phyloP scores from a whole-genome alignment of 2,329 filamentous ascomycete species.

The Trichoderma guizhouense region DNA sequence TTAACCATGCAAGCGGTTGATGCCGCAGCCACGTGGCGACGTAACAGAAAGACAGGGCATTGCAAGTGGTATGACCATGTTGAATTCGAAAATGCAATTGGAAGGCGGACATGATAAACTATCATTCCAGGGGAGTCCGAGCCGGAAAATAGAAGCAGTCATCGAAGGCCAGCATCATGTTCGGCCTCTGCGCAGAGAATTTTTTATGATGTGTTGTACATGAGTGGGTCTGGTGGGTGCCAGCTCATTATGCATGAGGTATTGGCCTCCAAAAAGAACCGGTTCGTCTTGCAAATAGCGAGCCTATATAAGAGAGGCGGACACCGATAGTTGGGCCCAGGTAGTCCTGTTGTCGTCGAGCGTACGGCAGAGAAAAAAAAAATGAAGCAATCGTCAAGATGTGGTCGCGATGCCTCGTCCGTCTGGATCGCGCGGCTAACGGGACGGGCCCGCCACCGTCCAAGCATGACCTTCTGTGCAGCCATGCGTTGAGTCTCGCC shows the following conservation, averaged over 20 bases:
- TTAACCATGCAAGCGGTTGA: conserved; percentile 9
- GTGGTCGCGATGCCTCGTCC: background rate
- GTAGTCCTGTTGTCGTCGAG: conserved; percentile 3
- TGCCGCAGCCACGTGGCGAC: conserved; percentile 18
- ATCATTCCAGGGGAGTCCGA: background rate
- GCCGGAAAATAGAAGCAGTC: conserved; percentile 8
- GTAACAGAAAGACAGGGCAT: conserved; percentile 14
- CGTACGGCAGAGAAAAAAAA: background rate
- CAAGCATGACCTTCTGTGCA: background rate
- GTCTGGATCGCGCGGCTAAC: conserved; percentile 1
- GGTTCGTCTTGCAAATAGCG: conserved; percentile 3
- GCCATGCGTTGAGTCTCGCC: conserved; percentile 5
- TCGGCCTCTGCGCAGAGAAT: conserved; percentile 7
- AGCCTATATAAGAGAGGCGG: conserved; percentile 17
- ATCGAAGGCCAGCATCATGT: conserved; percentile 1
- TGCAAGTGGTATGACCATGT: conserved; percentile 12
- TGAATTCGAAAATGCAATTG: conserved; percentile 8
- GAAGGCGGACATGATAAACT: background rate
- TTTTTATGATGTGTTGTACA: conserved; percentile 20
- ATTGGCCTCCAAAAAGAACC: conserved; percentile 14
- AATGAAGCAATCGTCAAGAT: background rate
- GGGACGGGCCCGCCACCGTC: conserved; percentile 8
- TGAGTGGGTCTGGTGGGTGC: conserved; percentile 17
- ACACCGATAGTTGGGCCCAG: background rate
- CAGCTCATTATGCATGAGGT: conserved; percentile 21